Base-by-base conservation (phyloP, 2,329 filamentous ascomycete species). In the Cadophora sp. region DNA sequence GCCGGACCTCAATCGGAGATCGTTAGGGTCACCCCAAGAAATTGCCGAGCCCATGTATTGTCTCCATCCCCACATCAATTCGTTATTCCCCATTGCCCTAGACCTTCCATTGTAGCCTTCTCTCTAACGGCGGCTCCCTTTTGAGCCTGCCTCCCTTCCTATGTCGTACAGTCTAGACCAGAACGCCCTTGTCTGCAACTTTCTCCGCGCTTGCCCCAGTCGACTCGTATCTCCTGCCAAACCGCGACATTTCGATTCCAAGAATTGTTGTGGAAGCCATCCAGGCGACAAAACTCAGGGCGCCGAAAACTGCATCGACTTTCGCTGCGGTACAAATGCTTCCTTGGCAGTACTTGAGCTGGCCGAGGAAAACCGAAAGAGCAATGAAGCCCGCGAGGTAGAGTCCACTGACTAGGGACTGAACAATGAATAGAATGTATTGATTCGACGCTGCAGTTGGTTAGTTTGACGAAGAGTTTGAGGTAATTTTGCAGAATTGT, bases 301-400 rank as follows among this genome's bases (percentile, higher is more conserved):
- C 55, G 4, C 53, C 63, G 53, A 65, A 65, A 24, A 65, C 63
- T n/a, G 63, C 63, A 40, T 65, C 63, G 16, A 24, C 53, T 24
- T 50, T 56, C 29, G 63, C 53, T 19, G 63, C 55, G 11, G n/a
- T 48, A 24, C 63, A 65, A 11, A 65, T 46, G 34, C 29, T 26
- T 3, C 63, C 63, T 24, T 65, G 37, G 27, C 63, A 65, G 55
- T 37, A 65, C 26, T 27, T 31, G 48, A 65, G 63, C 34, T 43
- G 29, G 12, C 26, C 31, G 1, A 65, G 63, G 29, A 65, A 65
- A n/a, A 65, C 40, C 19, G 53, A 65, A 26, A 65, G 51, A 16
- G 63, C 53, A 11, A 65, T 60, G 29, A 65, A 65, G 11, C 63
- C 63, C 2, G 19, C 53, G 27, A 65, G 46, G 26, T 59, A 65